Evolutionary conservation across 192 early-diverging fungal species (phyloP).

Genomic region (Umbelopsis ramanniana): DNA sequence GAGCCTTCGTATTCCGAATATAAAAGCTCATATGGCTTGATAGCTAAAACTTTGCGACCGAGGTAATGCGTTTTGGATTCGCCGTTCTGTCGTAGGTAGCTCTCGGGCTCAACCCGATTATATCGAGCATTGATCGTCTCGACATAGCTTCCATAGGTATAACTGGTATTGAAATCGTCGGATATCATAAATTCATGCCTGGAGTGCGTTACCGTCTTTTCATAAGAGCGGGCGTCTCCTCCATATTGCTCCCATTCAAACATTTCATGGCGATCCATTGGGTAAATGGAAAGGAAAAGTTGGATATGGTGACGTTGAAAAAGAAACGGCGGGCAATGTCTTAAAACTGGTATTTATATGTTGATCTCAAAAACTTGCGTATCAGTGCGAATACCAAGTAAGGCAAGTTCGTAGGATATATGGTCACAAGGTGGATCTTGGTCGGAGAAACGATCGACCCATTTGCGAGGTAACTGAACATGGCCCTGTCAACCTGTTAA

Average conservation of each 20-base stretch:
- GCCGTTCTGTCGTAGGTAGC: constrained; percentile 31
- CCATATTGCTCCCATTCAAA: not conserved
- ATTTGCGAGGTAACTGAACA: too few relatives aligned
- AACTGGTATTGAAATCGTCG: not conserved
- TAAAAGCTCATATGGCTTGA: constrained; percentile 36
- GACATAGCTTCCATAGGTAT: constrained; percentile 16
- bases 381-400: too few relatives aligned
- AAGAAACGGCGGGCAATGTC: not conserved
- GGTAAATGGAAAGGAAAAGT: not conserved
- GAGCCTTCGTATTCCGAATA: constrained; percentile 28
- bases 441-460: too few relatives aligned
- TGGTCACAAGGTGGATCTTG: too few relatives aligned
- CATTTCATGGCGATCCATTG: constrained; percentile 3
- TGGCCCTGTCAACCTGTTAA: too few relatives aligned
- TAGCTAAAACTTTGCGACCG: constrained; percentile 27
- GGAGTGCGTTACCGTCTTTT: not conserved
- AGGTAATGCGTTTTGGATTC: constrained; percentile 25
- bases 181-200: constrained; percentile 13
- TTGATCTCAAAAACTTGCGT: too few relatives aligned
- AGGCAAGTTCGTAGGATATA: too few relatives aligned
- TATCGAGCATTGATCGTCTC: constrained; percentile 18
- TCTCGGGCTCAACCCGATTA: constrained; percentile 29
- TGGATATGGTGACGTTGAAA: too few relatives aligned
- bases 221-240: not conserved
- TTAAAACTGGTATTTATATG: not conserved